A percentile compares a stretch with the other conserved stretches of the same genome.
Conservation (phyloP, 2,329 filamentous ascomycete genomes). For the Colletotrichum sp. region DNA sequence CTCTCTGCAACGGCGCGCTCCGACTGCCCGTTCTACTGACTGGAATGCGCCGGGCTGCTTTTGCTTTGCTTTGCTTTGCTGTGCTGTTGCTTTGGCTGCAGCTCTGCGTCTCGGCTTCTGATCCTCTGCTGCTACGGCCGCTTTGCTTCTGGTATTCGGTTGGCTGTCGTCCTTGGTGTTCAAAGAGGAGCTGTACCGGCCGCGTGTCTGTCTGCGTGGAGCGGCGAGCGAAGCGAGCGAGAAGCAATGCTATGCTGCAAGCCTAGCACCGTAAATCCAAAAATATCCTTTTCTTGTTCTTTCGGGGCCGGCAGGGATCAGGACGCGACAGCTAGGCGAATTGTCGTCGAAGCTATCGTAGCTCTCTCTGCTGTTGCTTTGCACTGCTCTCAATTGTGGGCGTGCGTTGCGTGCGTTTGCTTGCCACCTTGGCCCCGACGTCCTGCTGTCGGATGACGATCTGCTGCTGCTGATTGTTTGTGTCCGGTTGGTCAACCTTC, state of each 20-base stretch:
- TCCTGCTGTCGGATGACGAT: background rate
- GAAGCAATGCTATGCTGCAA: background rate
- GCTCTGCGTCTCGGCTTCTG: background rate
- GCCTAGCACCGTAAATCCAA: constrained; percentile 4
- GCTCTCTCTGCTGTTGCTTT: background rate
- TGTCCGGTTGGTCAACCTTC: background rate
- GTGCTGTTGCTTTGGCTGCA: background rate
- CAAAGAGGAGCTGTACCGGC: background rate
- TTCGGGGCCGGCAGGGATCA: background rate
- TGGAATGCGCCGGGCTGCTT: constrained; percentile 9
- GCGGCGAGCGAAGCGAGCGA: background rate
- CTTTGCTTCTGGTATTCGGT: background rate
- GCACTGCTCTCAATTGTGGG: background rate
- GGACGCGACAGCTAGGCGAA: background rate
- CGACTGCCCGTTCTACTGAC: background rate
- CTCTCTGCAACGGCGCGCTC: constrained; percentile 15
- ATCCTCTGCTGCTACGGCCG: background rate
- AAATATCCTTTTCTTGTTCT: constrained; percentile 1
- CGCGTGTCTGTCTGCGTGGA: constrained; percentile 12
- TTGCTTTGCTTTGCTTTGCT: background rate
- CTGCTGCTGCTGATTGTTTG: background rate
- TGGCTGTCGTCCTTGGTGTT: background rate
- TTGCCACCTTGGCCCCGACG: background rate
- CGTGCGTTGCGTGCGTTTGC: background rate
- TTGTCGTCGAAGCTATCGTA: background rate